These are phyloP conservation scores for Psilocybe cyanescens DNA, from an alignment of 768 basidiomycete species.

Conservation along the genomic window DNA sequence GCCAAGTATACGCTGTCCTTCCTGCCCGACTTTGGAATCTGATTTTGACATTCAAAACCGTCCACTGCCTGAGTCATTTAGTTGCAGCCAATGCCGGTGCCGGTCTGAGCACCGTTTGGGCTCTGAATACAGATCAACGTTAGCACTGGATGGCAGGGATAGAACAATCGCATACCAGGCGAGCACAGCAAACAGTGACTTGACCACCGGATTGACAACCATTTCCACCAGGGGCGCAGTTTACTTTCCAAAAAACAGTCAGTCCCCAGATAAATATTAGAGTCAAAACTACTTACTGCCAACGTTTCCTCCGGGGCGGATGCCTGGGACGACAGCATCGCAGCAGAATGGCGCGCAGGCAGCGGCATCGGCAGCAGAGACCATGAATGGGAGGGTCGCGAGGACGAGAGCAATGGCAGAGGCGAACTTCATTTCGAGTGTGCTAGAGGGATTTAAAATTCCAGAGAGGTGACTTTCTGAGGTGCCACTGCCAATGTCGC, in stretches of 20 bases:
- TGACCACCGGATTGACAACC: background rate
- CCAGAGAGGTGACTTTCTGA: too few relatives aligned
- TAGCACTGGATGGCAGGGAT: too few relatives aligned
- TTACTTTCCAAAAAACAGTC: background rate
- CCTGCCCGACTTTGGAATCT: background rate
- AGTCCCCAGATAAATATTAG: background rate
- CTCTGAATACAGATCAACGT: background rate
- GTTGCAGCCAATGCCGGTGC: background rate
- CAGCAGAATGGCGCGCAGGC: background rate
- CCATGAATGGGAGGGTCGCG: background rate
- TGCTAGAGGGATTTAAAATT: too few relatives aligned
- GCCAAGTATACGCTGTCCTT: background rate
- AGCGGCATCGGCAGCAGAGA: background rate
- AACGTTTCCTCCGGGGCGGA: background rate
- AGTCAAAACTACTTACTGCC: background rate
- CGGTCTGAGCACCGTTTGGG: background rate
- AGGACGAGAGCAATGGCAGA: background rate
- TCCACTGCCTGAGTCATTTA: background rate
- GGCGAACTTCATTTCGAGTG: background rate
- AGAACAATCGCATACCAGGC: background rate
- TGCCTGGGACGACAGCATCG: background rate
- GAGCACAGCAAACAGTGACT: background rate
- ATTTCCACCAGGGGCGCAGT: background rate
- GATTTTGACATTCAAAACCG: background rate
- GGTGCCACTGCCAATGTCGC: too few relatives aligned